Evolutionary conservation across 1,139 yeast genomes (phyloP).

Genomic region (Sugiyamaella castrensis): DNA sequence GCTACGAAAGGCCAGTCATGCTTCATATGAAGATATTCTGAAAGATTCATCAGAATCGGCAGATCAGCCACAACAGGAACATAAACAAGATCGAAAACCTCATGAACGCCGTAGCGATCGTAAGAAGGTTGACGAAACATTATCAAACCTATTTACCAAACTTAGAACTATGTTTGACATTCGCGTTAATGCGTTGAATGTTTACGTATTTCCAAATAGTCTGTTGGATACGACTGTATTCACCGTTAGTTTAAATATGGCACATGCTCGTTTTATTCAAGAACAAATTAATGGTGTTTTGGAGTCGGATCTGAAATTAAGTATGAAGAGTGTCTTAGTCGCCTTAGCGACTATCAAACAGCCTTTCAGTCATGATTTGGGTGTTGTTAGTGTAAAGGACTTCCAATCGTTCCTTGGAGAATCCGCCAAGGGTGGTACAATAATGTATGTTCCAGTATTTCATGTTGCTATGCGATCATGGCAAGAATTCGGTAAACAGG

Average conservation of each 20-base stretch:
- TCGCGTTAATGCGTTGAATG: slow-evolving; percentile 49
- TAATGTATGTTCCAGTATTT: slow-evolving; percentile 75
- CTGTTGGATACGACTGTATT: slow-evolving; percentile 72
- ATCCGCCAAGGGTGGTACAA: slow-evolving; percentile 72
- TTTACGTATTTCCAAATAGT: slow-evolving; percentile 76
- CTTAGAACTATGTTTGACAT: slow-evolving; percentile 61
- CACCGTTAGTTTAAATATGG: slow-evolving; percentile 57
- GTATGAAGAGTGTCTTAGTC: slow-evolving; percentile 59
- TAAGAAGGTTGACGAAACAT: slow-evolving; percentile 12
- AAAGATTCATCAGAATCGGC: slow-evolving; percentile 51
- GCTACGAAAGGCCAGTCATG: slow-evolving; percentile 67
- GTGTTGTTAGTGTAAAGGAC: slow-evolving; percentile 45
- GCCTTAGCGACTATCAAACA: slow-evolving; percentile 55
- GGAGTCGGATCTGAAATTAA: slow-evolving; percentile 32
- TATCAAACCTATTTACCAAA: slow-evolving; percentile 24
- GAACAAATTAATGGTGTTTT: slow-evolving; percentile 20
- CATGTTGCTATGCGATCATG: slow-evolving; percentile 72
- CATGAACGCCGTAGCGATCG: slow-evolving; percentile 8
- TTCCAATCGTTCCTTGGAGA: slow-evolving; percentile 55
- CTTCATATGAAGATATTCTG: slow-evolving; percentile 71
- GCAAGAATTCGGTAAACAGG: slow-evolving; percentile 47
- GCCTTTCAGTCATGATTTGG: slow-evolving; percentile 1
- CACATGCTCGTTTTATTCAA: slow-evolving; percentile 53
- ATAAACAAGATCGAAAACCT: neutral
- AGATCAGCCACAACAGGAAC: slow-evolving; percentile 1